Base-by-base conservation (phyloP, 352 stramenopile species). In the Bremia lactucae region DNA sequence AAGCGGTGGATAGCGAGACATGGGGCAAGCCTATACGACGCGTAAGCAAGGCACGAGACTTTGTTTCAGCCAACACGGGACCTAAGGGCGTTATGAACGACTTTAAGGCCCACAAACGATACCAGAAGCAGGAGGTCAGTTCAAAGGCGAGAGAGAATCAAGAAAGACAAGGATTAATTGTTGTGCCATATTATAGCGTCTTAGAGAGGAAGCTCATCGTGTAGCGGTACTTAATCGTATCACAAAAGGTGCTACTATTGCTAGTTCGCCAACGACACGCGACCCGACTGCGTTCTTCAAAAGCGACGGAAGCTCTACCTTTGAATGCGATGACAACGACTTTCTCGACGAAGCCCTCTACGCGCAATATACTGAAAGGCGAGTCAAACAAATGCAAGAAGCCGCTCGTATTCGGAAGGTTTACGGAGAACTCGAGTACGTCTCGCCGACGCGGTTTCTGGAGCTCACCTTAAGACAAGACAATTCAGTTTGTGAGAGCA, bases 71-170 rank as follows among this genome's bases (percentile, higher is more conserved):
- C 13, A 69, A 85, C 58, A 89, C 79, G 6, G 79, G 79, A 0
- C 79, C 79, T 6, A 91, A 91, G 55, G 79, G 79, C 18, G 79
- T 91, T 28, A 59, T 87, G 31, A 83, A 71, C 31, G 79, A 91
- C 62, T 87, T 84, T 65, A 85, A 87, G 51, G 66, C 68, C 10
- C 65, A 91, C 55, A 89, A 86, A 40, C 65, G 63, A 23, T 41
- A 68, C 22, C 52, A 76, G 40, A 65, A 72, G 25, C 45, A 86
- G 23, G 69, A 91, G 59, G 70, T 83, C 11, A 46, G 2, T 1
- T 22, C 13, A 18, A 10, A 28, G 2, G 11, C 13, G 23, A 20
- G 6, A 10, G 16, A 25, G 2, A 13, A 15, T 9, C 24, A 10
- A 28, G 22, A 19, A 16, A 13, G 31, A 9, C n/a, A n/a, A n/a